Conservation (phyloP, 345 rosid genomes). For the Gossypium thurberi region DNA sequence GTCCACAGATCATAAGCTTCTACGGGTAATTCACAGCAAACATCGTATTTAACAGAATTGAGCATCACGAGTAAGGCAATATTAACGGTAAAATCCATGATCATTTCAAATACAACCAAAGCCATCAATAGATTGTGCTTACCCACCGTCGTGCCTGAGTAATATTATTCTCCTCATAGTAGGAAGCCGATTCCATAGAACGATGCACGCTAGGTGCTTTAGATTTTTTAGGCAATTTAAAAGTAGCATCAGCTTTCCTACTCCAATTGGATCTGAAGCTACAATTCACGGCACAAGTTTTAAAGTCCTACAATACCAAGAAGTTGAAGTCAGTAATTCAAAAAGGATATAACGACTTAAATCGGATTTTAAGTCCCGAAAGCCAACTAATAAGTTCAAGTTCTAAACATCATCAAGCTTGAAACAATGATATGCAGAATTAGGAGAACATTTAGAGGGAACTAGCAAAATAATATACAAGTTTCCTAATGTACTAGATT, state of each 20-base stretch:
- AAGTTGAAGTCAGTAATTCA: not conserved
- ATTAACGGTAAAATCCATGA: not conserved
- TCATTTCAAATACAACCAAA: not conserved
- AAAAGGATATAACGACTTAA: not conserved
- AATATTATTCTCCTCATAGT: conserved; percentile 65
- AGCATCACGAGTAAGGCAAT: not conserved
- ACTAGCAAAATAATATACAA: not conserved
- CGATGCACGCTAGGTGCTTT: conserved; percentile 51
- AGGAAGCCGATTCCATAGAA: conserved; percentile 90
- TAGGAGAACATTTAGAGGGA: not conserved
- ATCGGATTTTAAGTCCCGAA: not conserved
- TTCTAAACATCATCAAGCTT: conserved; percentile 1
- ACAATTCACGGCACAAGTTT: conserved; percentile 62
- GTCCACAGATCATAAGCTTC: too few species aligned
- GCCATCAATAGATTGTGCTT: conserved; percentile 54
- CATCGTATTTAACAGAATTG: not conserved
- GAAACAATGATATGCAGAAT: conserved; percentile 4
- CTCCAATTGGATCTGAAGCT: conserved; percentile 39
- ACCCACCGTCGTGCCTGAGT: conserved; percentile 97
- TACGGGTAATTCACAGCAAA: too few species aligned
- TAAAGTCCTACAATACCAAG: conserved; percentile 43
- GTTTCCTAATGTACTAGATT: not conserved
- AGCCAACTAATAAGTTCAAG: not conserved
- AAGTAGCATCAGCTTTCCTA: conserved; percentile 56
- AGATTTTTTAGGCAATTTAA: conserved; percentile 34